A percentile compares a stretch with the other conserved stretches of the same genome.
Evolutionary conservation across 2,329 filamentous ascomycete species (phyloP).

Genomic region (Phaeosphaeriaceae sp.): DNA sequence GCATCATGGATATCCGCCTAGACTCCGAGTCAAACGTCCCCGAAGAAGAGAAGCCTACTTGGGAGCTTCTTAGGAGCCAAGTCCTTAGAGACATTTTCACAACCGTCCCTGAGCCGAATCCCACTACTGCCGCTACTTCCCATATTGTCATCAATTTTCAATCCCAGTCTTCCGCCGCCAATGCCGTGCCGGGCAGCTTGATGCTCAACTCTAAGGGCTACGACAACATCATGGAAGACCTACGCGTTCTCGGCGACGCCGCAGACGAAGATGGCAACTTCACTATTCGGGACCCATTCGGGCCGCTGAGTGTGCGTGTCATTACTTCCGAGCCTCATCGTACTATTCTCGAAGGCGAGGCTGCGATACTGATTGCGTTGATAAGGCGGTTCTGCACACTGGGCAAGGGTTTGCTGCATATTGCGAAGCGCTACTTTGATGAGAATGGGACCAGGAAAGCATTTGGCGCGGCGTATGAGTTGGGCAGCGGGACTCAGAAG

Average conservation of each 20-base stretch:
- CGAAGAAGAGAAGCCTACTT: not conserved
- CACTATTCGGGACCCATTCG: not conserved
- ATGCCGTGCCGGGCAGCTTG: not conserved
- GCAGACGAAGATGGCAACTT: not conserved
- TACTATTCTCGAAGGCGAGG: not conserved
- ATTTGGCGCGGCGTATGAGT: not conserved
- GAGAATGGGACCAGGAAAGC: not conserved
- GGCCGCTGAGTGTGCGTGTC: not conserved
- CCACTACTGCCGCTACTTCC: not conserved
- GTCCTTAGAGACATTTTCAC: not conserved
- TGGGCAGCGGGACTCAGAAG: not conserved
- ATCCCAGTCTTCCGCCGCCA: not conserved
- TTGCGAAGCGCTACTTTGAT: not conserved
- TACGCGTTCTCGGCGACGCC: not conserved
- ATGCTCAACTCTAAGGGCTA: constrained; percentile 1
- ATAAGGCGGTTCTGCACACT: not conserved
- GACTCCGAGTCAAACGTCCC: not conserved
- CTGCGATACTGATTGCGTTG: not conserved
- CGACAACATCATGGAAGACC: not conserved
- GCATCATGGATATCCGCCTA: not conserved
- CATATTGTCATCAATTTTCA: not conserved
- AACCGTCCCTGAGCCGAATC: not conserved
- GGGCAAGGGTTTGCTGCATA: not conserved
- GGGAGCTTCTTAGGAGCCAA: not conserved
- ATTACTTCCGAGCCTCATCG: not conserved